Percentiles rank a stretch among this genome's conserved stretches.
Evolutionary conservation across 106 monocot species (phyloP).

Genomic region (Apostasia ramifera): DNA sequence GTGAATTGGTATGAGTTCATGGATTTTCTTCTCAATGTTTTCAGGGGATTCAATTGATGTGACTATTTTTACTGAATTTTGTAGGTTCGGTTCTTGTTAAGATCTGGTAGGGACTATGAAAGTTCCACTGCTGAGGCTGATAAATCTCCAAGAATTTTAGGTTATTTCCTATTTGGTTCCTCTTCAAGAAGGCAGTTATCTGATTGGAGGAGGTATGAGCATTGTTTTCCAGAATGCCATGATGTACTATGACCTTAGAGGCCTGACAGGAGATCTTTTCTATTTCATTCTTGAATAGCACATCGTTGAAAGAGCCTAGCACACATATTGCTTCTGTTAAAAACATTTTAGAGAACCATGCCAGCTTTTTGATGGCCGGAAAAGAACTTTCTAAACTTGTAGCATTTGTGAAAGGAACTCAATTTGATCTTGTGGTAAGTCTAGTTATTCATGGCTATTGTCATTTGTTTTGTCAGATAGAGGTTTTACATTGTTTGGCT

Average conservation of each 20-base stretch:
- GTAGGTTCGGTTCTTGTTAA: constrained; percentile 88
- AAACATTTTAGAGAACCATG: constrained; percentile 95
- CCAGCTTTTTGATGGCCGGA: constrained; percentile 92
- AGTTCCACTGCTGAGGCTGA: constrained; percentile 63
- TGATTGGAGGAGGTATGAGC: constrained; percentile 69
- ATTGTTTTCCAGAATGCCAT: background rate
- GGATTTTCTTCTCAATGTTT: constrained; percentile 5
- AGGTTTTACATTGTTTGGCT: constrained; percentile 3
- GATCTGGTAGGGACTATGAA: constrained; percentile 97
- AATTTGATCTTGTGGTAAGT: constrained; percentile 97
- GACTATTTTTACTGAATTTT: constrained; percentile 2
- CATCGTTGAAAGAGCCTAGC: constrained; percentile 83
- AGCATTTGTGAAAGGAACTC: constrained; percentile 99
- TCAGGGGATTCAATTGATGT: background rate
- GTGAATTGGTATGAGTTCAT: constrained; percentile 78
- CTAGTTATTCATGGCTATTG: constrained; percentile 5
- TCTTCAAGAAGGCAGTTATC: constrained; percentile 56
- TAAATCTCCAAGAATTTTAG: constrained; percentile 84
- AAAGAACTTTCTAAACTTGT: constrained; percentile 99
- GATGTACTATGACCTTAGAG: too few species aligned
- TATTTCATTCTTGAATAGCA: constrained; percentile 27
- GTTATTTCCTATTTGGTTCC: constrained; percentile 81
- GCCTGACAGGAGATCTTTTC: background rate
- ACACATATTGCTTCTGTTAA: constrained; percentile 92
- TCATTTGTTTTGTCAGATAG: background rate